Evolutionary conservation across 257 asterid species (phyloP).

Genomic region (Solanum phureja): DNA sequence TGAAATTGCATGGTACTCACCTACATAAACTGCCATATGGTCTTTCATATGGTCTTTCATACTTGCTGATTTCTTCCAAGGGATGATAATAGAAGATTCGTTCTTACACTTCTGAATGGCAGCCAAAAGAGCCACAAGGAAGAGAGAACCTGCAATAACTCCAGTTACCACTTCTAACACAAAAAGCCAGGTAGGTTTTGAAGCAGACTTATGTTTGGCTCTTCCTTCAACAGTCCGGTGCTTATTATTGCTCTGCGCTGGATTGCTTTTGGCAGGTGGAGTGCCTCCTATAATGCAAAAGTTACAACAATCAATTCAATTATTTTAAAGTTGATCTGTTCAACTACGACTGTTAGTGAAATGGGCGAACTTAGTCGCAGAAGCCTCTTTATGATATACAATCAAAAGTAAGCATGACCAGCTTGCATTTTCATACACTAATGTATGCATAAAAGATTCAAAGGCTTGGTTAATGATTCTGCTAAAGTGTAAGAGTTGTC

Average conservation of each 20-base stretch:
- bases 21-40: conserved; percentile 48
- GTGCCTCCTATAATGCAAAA: conserved; percentile 23
- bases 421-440: background rate
- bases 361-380: background rate
- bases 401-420: background rate
- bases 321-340: background rate
- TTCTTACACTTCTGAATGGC: conserved; percentile 51
- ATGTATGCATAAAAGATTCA: background rate
- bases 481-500: background rate
- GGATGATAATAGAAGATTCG: conserved; percentile 62
- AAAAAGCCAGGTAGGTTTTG: conserved; percentile 80
- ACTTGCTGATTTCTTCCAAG: conserved; percentile 84
- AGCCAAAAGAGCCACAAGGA: conserved; percentile 46
- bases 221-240: conserved; percentile 33
- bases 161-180: conserved; percentile 69
- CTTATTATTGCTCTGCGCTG: conserved; percentile 22
- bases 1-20: conserved; percentile 22
- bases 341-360: background rate
- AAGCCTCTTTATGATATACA: background rate
- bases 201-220: conserved; percentile 23
- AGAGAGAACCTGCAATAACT: conserved; percentile 50
- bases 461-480: background rate
- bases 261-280: conserved; percentile 30
- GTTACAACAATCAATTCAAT: background rate
- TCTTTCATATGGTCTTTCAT: conserved; percentile 57